A percentile compares a stretch with the other conserved stretches of the same genome.
phyloP scores from a whole-genome alignment of 1,284 basidiomycete species.

The Mrakiaceae sp. region DNA sequence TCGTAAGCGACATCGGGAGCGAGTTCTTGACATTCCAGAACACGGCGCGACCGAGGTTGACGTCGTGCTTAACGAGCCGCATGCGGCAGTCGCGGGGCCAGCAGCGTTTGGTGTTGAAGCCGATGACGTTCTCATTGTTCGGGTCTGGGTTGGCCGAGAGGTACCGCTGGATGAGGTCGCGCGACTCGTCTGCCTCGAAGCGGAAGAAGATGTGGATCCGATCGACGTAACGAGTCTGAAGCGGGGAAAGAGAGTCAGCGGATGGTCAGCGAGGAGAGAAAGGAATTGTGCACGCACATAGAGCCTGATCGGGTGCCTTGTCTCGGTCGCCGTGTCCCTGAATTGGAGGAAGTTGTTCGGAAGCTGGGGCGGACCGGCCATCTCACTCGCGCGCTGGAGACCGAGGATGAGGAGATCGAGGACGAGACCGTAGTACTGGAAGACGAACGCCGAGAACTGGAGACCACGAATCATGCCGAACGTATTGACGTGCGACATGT shows the following conservation, averaged over 20 bases:
- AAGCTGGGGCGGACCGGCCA: constrained; percentile 89
- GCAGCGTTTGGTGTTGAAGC: constrained; percentile 98
- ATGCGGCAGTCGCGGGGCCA: constrained; percentile 99
- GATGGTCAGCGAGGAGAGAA: neutral
- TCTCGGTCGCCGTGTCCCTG: constrained; percentile 84
- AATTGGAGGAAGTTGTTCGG: constrained; percentile 96
- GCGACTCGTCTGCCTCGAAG: constrained; percentile 94
- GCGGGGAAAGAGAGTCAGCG: neutral
- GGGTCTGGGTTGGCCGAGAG: constrained; percentile 94
- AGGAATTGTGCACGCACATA: constrained; percentile 43
- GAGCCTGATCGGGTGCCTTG: constrained; percentile 82
- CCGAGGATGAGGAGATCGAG: constrained; percentile 87
- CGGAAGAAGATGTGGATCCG: constrained; percentile 89
- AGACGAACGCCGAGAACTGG: constrained; percentile 93
- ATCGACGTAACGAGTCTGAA: constrained; percentile 70
- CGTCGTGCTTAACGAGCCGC: constrained; percentile 98
- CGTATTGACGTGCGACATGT: constrained; percentile 56
- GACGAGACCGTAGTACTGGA: constrained; percentile 89
- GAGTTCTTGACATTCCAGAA: constrained; percentile 99
- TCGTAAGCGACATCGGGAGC: constrained; percentile 86
- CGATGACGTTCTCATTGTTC: constrained; percentile 97
- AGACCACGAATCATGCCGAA: constrained; percentile 88
- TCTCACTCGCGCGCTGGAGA: constrained; percentile 85
- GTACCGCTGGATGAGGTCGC: constrained; percentile 95
- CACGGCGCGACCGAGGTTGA: constrained; percentile 93